Evolutionary conservation across 2,329 filamentous ascomycete genomes (phyloP), one percentile per base, ranked within the genome.

Genomic region (Diplodia sapinea): DNA sequence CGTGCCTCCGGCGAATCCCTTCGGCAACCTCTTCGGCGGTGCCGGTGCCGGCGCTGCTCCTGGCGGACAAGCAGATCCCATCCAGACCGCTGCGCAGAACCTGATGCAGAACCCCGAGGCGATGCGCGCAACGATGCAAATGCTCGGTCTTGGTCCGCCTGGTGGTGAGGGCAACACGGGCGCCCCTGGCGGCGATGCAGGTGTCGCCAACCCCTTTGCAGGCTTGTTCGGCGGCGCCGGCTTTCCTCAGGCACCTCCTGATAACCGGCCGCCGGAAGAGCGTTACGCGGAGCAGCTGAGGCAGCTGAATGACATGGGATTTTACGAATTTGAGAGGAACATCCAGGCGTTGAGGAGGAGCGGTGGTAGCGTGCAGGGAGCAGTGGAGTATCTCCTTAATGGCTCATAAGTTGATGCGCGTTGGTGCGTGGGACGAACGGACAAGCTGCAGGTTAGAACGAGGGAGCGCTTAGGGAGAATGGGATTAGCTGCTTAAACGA

Each of bases 231-330:
- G 80, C 20, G 70, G 36, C 36, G 36, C 36, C 36, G 36, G 71
- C 36, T 55, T 38, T 3, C 51, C 59, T 5, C 71, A 76, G 43
- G 62, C 63, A 15, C 91, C 93, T 5, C 80, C 86, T 2, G 95
- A 99, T 80, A 96, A 86, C 74, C 87, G 94, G 70, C 94, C 95
- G 4, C 94, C 95, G 0, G 95, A 99, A 83, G 95, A 98, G 80
- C 85, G 92, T 68, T 99, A 97, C 74, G 93, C 91, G 3, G 89
- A 92, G 38, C 94, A 99, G 80, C 83, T 99, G 61, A 86, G 93
- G 69, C 93, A 98, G 81, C 82, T 99, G 70, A 99, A 99, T 78
- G 95, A 98, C 72, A 99, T 99, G 95, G 95, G 95, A 3, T 99
- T 99, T 81, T 97, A 89, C 77, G 94, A 99, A 76, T 99, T 98